Percentiles rank a stretch among this genome's conserved stretches.
phyloP scores from a whole-genome alignment of 805 yeast species.

The Hanseniaspora lindneri region DNA sequence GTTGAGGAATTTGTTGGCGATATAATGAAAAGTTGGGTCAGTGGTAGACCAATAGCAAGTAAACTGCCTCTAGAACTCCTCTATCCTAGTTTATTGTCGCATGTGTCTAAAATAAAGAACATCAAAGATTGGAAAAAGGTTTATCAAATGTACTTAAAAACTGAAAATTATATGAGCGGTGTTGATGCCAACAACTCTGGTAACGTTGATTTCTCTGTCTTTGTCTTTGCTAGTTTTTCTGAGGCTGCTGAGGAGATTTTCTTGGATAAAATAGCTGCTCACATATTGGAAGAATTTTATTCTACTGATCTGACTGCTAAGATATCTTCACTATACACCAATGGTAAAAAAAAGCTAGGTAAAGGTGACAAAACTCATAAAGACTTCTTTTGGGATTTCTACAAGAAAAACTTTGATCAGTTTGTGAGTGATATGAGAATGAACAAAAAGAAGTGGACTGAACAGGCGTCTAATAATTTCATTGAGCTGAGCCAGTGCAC shows the following conservation, averaged over 20 bases:
- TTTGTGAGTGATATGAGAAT: constrained; percentile 14
- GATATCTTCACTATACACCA: constrained; percentile 2
- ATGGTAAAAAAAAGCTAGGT: constrained; percentile 6
- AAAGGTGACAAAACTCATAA: constrained; percentile 1
- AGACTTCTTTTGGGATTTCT: constrained; percentile 46
- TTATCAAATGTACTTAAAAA: constrained; percentile 40
- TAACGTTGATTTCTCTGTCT: constrained; percentile 1
- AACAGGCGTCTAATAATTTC: constrained; percentile 10
- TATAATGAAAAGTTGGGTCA: constrained; percentile 39
- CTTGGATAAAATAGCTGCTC: constrained; percentile 34
- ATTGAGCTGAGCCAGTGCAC: constrained; percentile 14
- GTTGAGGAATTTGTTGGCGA: constrained; percentile 29
- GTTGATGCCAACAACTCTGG: constrained; percentile 20
- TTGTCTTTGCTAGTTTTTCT: constrained; percentile 38
- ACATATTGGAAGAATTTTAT: constrained; percentile 8
- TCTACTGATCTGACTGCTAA: constrained; percentile 17
- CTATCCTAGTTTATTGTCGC: constrained; percentile 34
- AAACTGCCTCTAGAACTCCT: constrained; percentile 43
- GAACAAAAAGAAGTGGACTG: constrained; percentile 12
- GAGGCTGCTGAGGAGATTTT: constrained; percentile 37
- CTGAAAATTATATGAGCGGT: constrained; percentile 35
- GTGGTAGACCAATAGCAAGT: constrained; percentile 36
- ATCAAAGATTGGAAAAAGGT: constrained; percentile 49
- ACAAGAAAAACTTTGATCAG: constrained; percentile 37
- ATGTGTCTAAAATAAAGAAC: constrained; percentile 25